phyloP scores from a whole-genome alignment of 2,329 filamentous ascomycete species.

The Trichoderma hamatum region DNA sequence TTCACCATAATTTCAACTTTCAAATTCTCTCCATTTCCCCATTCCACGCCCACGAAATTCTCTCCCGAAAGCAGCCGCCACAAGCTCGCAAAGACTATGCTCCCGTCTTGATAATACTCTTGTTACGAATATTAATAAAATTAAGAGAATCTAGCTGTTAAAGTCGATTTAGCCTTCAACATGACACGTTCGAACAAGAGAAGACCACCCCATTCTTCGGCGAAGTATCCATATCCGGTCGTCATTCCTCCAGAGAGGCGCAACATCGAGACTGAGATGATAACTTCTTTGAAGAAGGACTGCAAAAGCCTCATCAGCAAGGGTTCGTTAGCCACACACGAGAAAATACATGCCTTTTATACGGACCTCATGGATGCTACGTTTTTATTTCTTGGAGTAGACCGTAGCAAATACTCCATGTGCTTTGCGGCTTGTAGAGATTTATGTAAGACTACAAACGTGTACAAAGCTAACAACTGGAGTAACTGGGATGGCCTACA shows the following conservation, averaged over 20 bases:
- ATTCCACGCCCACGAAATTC: too few relatives aligned
- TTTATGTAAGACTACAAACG: not conserved
- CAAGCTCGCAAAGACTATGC: too few relatives aligned
- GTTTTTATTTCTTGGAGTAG: not conserved
- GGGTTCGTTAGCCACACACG: not conserved
- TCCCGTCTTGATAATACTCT: too few relatives aligned
- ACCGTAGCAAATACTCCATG: rapidly evolving
- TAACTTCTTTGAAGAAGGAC: too few relatives aligned
- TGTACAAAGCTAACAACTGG: not conserved
- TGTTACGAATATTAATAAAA: too few relatives aligned
- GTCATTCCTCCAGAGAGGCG: not conserved
- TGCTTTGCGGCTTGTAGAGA: not conserved
- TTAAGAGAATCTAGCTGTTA: too few relatives aligned
- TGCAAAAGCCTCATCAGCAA: too few relatives aligned
- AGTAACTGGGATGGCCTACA: not conserved
- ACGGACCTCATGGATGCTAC: not conserved
- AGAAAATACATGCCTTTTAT: not conserved
- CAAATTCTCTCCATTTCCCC: not conserved
- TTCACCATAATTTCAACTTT: not conserved
- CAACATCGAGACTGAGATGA: too few relatives aligned
- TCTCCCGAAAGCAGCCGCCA: too few relatives aligned
- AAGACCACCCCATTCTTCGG: not conserved
- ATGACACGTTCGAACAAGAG: too few relatives aligned
- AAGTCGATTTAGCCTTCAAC: too few relatives aligned
- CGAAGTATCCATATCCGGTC: not conserved